A percentile compares a stretch with the other conserved stretches of the same genome.
These are phyloP conservation scores for Reutealis trisperma DNA, from an alignment of 345 rosid species.

Conservation along the genomic window DNA sequence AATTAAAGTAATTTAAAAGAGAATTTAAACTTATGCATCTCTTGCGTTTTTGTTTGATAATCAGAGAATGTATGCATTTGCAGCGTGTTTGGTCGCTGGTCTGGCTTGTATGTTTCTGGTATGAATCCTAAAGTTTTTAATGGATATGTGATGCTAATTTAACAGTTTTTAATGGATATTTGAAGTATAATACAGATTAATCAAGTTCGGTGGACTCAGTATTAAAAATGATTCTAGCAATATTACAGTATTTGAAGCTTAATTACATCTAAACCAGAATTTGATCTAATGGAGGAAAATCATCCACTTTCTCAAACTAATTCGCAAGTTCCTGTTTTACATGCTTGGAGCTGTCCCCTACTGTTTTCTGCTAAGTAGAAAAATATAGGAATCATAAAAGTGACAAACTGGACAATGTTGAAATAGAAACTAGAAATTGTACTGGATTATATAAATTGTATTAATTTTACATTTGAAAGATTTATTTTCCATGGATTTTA, in stretches of 20 bases:
- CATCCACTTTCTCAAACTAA: not conserved
- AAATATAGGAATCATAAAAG: not conserved
- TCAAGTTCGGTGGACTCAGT: not conserved
- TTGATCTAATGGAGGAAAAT: not conserved
- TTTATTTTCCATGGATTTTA: not conserved
- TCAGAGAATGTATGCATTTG: slow-evolving; percentile 81
- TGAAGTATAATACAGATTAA: not conserved
- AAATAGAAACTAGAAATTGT: not conserved
- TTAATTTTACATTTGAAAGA: not conserved
- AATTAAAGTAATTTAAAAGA: not conserved
- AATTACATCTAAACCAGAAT: not conserved
- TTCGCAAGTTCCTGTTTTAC: not conserved
- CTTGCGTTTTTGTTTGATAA: slow-evolving; percentile 25
- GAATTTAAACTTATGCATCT: not conserved
- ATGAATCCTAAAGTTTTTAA: not conserved
- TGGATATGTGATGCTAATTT: not conserved
- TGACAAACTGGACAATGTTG: not conserved
- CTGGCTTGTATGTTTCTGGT: slow-evolving; percentile 82
- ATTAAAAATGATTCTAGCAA: not conserved
- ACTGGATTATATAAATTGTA: not conserved
- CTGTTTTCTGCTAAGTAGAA: not conserved
- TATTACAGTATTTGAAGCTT: no score
- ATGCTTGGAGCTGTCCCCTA: not conserved
- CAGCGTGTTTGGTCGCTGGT: slow-evolving; percentile 63
- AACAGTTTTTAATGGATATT: not conserved